Percentiles rank a stretch among this genome's conserved stretches.
These are phyloP conservation scores for Daldinia sp. DNA, from an alignment of 2,329 filamentous ascomycete species.

Conservation along the genomic window DNA sequence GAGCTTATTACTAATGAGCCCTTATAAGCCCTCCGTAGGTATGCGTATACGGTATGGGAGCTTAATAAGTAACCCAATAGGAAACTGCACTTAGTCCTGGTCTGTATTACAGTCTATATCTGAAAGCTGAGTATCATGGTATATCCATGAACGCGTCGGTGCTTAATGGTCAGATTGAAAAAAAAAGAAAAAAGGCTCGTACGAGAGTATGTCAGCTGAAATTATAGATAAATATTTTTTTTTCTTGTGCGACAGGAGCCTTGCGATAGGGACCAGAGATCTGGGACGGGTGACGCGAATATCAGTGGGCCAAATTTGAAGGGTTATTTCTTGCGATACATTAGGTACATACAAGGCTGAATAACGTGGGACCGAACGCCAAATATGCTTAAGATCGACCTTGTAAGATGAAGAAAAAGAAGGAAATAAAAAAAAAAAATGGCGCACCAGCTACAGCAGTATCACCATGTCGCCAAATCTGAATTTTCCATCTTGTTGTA, in stretches of 20 bases:
- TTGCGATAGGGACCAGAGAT: background rate
- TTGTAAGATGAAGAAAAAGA: background rate
- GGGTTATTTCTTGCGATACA: background rate
- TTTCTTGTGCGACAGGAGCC: constrained; percentile 2
- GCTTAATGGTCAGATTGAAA: background rate
- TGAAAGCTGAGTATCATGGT: constrained; percentile 16
- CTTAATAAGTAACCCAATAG: constrained; percentile 14
- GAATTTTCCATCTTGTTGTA: background rate
- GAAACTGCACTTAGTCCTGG: constrained; percentile 20
- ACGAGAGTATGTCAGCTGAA: constrained; percentile 28
- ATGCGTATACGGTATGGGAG: background rate
- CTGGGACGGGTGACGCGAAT: background rate
- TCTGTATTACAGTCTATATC: constrained; percentile 9
- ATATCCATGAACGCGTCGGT: constrained; percentile 18
- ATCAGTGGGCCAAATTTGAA: background rate
- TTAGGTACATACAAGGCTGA: background rate
- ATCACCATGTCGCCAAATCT: background rate
- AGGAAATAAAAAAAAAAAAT: background rate
- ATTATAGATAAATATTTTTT: constrained; percentile 13
- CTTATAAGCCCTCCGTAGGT: background rate
- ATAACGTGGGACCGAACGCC: background rate
- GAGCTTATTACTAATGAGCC: background rate
- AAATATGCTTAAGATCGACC: background rate
- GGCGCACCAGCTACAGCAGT: background rate
- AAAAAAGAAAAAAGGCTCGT: constrained; percentile 12